phyloP scores from a whole-genome alignment of 352 stramenopile genomes.

The Phytophthora nicotianae region DNA sequence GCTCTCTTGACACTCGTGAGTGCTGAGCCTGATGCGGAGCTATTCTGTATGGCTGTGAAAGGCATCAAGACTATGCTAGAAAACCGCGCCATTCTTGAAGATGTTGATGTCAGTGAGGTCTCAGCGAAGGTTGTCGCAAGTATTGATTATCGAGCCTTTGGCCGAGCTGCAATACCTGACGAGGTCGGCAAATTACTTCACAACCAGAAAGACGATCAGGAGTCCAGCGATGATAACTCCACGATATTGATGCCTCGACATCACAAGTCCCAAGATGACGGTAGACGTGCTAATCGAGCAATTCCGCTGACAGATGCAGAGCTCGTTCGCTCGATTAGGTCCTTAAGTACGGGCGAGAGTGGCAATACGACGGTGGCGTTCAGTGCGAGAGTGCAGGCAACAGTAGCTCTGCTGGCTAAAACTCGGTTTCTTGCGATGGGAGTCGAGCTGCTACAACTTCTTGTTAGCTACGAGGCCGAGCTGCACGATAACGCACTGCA shows the following conservation, averaged over 20 bases:
- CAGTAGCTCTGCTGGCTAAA: slow-evolving; percentile 57
- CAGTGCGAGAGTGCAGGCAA: slow-evolving; percentile 30
- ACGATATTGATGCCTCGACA: slow-evolving; percentile 11
- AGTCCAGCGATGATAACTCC: slow-evolving; percentile 7
- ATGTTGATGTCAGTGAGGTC: slow-evolving; percentile 88
- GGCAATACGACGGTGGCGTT: slow-evolving; percentile 22
- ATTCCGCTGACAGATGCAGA: slow-evolving; percentile 33
- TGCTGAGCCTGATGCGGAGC: slow-evolving; percentile 61
- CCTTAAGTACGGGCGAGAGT: slow-evolving; percentile 7
- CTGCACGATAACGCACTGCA: slow-evolving; percentile 45
- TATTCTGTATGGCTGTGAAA: slow-evolving; percentile 81
- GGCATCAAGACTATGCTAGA: slow-evolving; percentile 77
- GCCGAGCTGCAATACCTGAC: slow-evolving; percentile 71
- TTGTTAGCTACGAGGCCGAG: slow-evolving; percentile 67
- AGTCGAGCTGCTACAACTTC: slow-evolving; percentile 67
- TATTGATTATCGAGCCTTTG: slow-evolving; percentile 85
- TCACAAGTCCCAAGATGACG: slow-evolving; percentile 20
- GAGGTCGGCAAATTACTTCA: slow-evolving; percentile 47
- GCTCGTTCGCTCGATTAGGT: slow-evolving; percentile 36
- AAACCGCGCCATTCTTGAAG: slow-evolving; percentile 77
- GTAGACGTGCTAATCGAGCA: slow-evolving; percentile 5
- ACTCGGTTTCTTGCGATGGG: slow-evolving; percentile 77
- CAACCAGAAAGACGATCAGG: slow-evolving; percentile 21
- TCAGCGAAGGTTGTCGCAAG: slow-evolving; percentile 80
- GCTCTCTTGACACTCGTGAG: slow-evolving; percentile 79